Evolutionary conservation across 2,329 filamentous ascomycete species (phyloP), one percentile per base, ranked within the genome.

Genomic region (Hymenoscyphus infarciens): DNA sequence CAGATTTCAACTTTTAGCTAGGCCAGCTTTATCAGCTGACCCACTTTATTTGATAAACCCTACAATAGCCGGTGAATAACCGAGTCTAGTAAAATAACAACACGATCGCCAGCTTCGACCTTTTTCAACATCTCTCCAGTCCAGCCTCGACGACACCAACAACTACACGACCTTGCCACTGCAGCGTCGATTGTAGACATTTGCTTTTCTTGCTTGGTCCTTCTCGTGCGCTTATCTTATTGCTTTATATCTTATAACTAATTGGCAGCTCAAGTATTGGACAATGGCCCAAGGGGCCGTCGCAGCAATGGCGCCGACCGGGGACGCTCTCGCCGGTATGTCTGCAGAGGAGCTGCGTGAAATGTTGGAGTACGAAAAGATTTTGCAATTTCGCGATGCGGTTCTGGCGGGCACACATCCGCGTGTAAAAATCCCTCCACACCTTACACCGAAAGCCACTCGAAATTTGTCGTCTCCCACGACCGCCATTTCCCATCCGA

Each of bases 321-420:
- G 69, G 63, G 62, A 64, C 69, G 66, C 71, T 33, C 52, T 55
- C 25, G 52, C 52, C 22, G 52, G 52, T 68, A 67, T 77, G 69
- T 74, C 78, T 61, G 74, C 80, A 65, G 79, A 81, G 64, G 81
- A 85, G 68, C 74, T 81, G 63, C 79, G 82, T 71, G 85, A 88
- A 72, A 77, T 88, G 57, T 76, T 81, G 71, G 86, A 93, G 77
- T 95, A 92, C 79, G 84, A 89, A 73, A 91, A 88, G 78, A 90
- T 98, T 72, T 75, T 96, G 73, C 85, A 82, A 69, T 87, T 98
- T 76, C 88, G 87, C 76, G 90, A 97, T 79, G 82, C 87, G 69
- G 84, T 98, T 70, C 81, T 95, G 74, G 85, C 90, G 75, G 92
- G 93, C 73, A 86, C 83, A 70, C 89, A 93, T 72, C 82, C 85